Conservation (phyloP, 306 rosid genomes). For the Trifolium dubium region DNA sequence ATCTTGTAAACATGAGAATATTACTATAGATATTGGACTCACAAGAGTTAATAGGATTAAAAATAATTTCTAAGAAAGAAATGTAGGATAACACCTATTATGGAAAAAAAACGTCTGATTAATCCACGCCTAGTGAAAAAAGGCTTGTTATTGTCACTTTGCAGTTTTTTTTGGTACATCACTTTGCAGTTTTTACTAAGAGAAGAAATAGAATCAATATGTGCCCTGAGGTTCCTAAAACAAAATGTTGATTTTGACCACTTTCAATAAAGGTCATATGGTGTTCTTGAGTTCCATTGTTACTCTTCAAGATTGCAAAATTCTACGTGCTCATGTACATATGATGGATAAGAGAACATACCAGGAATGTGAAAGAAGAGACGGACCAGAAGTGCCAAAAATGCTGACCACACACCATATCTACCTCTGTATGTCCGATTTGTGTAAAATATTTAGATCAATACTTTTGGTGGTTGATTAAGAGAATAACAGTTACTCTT, state of each 20-base stretch:
- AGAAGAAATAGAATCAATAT: background rate
- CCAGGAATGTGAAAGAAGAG: conserved; percentile 71
- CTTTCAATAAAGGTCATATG: background rate
- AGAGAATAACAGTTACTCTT: background rate
- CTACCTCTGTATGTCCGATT: conserved; percentile 72
- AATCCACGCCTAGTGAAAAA: background rate
- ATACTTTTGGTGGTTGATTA: background rate
- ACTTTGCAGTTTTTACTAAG: background rate
- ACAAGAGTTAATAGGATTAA: background rate
- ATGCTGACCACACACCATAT: conserved; percentile 86
- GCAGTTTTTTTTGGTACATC: no score
- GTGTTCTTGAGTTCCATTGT: background rate
- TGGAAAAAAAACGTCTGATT: background rate
- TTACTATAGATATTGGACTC: conserved; percentile 6
- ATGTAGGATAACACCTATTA: background rate
- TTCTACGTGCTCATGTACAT: background rate
- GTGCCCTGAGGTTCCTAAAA: background rate
- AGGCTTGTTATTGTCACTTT: background rate
- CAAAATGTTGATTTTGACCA: background rate
- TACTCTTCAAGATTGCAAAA: conserved; percentile 29
- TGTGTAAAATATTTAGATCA: conserved; percentile 28
- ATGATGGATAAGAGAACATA: conserved; percentile 31
- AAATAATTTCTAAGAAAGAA: background rate
- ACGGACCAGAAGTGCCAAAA: conserved; percentile 82
- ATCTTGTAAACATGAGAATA: conserved; percentile 3